Conservation (phyloP, 352 stramenopile genomes). For the Plasmopara viticola region DNA sequence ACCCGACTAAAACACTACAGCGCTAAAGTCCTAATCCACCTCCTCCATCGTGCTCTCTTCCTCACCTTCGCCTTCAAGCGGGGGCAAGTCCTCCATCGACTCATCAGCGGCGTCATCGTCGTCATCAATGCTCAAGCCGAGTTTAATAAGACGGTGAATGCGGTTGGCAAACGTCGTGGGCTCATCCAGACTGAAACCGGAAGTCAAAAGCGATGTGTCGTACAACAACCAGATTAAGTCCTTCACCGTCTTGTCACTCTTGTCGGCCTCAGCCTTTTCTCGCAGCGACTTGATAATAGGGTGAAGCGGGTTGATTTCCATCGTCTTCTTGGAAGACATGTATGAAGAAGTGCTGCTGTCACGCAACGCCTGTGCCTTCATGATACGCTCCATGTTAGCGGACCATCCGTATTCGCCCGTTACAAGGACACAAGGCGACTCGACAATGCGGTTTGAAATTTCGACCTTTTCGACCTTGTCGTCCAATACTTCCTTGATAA, state of each 20-base stretch:
- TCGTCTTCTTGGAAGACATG: slow-evolving; percentile 99
- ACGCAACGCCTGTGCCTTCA: slow-evolving; percentile 99
- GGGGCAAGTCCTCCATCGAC: slow-evolving; percentile 94
- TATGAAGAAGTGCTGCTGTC: slow-evolving; percentile 96
- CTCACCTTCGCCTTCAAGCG: slow-evolving; percentile 93
- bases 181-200: slow-evolving; percentile 98
- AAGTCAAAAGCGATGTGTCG: slow-evolving; percentile 98
- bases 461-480: slow-evolving; percentile 99
- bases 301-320: slow-evolving; percentile 99
- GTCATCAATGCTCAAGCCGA: slow-evolving; percentile 98
- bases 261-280: slow-evolving; percentile 98
- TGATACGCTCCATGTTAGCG: slow-evolving; percentile 99
- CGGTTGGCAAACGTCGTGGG: slow-evolving; percentile 98
- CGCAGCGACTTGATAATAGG: slow-evolving; percentile 97
- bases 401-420: slow-evolving; percentile 99
- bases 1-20: slow-evolving; percentile 7
- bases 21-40: slow-evolving; percentile 90
- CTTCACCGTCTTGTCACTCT: slow-evolving; percentile 99
- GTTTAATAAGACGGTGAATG: slow-evolving; percentile 99
- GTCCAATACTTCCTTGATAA: slow-evolving; percentile 99
- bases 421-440: slow-evolving; percentile 98
- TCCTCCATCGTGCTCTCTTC: slow-evolving; percentile 98
- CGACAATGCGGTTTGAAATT: slow-evolving; percentile 97
- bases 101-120: slow-evolving; percentile 93
- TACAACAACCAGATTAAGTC: slow-evolving; percentile 99